Evolutionary conservation across 108 stramenopile genomes (phyloP).

Genomic region (Epithemia pelagica): DNA sequence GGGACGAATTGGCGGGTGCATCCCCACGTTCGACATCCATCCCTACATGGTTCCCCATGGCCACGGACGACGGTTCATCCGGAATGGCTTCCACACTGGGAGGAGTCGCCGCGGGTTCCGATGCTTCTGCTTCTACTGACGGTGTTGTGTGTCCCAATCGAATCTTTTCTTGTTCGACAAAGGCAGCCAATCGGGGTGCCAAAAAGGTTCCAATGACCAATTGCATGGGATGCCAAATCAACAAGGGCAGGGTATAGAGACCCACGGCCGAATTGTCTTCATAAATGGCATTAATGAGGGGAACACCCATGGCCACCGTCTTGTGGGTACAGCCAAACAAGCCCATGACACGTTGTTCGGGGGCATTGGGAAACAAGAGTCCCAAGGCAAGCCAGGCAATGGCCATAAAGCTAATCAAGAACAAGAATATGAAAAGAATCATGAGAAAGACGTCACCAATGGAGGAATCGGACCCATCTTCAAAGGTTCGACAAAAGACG

Average conservation of each 20-base stretch:
- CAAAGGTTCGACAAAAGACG: slow-evolving; percentile 58
- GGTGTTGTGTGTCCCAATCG: no score
- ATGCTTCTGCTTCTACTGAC: no score
- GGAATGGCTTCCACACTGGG: no score
- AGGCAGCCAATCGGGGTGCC: slow-evolving; percentile 36
- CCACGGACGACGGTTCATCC: no score
- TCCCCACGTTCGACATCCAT: no score
- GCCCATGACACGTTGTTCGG: slow-evolving; percentile 50
- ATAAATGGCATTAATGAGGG: slow-evolving; percentile 63
- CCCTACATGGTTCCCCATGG: no score
- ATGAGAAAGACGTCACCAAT: slow-evolving; percentile 37
- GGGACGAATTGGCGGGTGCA: no score
- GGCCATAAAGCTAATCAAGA: slow-evolving; percentile 33
- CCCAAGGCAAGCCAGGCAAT: slow-evolving; percentile 40
- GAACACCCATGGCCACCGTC: slow-evolving; percentile 67
- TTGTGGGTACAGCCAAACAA: slow-evolving; percentile 65
- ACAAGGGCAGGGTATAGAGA: slow-evolving; percentile 52
- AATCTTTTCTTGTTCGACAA: slow-evolving; percentile 34
- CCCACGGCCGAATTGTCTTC: slow-evolving; percentile 35
- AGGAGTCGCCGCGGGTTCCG: no score
- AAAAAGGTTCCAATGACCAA: slow-evolving; percentile 46
- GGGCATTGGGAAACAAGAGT: slow-evolving; percentile 32
- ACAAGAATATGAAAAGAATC: slow-evolving; percentile 33
- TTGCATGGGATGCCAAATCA: slow-evolving; percentile 74
- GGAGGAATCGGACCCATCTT: slow-evolving; percentile 18